Conservation (phyloP, 1,284 basidiomycete genomes). For the Trichosporon sp. region DNA sequence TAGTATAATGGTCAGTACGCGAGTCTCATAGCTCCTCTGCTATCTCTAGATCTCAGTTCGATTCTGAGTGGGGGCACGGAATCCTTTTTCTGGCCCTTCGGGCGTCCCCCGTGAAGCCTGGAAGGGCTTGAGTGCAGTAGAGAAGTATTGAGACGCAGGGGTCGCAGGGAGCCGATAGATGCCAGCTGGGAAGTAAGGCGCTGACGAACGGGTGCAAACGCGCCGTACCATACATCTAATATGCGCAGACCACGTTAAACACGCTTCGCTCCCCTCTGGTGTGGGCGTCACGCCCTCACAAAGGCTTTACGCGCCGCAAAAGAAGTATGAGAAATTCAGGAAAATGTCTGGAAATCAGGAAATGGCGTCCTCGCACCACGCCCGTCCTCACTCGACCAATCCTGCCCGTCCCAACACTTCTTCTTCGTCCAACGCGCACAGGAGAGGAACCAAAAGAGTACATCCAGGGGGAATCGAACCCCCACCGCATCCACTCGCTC, state of each 20-base stretch:
- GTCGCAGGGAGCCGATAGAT: too few species aligned
- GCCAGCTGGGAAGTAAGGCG: too few species aligned
- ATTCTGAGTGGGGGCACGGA: conserved; percentile 13
- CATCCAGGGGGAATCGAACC: conserved; percentile 7
- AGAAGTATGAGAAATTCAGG: not conserved
- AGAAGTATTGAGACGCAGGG: too few species aligned
- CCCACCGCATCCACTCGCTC: not conserved
- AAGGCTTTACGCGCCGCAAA: not conserved
- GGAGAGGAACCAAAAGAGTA: not conserved
- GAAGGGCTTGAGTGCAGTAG: too few species aligned
- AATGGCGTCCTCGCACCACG: not conserved
- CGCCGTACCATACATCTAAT: too few species aligned
- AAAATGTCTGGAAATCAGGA: not conserved
- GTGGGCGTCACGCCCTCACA: not conserved
- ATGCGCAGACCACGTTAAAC: too few species aligned
- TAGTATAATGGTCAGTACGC: conserved; percentile 13
- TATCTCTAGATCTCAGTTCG: conserved; percentile 15
- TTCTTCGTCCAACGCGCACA: not conserved
- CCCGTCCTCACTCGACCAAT: not conserved
- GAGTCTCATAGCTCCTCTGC: conserved; percentile 8
- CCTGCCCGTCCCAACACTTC: not conserved
- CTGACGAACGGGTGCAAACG: too few species aligned
- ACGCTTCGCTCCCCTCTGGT: too few species aligned
- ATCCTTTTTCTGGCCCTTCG: conserved; percentile 1
- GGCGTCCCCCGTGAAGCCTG: not conserved